These are phyloP conservation scores for Yamadazyma takamatsuzukensis DNA, from an alignment of 805 yeast species.

Conservation along the genomic window DNA sequence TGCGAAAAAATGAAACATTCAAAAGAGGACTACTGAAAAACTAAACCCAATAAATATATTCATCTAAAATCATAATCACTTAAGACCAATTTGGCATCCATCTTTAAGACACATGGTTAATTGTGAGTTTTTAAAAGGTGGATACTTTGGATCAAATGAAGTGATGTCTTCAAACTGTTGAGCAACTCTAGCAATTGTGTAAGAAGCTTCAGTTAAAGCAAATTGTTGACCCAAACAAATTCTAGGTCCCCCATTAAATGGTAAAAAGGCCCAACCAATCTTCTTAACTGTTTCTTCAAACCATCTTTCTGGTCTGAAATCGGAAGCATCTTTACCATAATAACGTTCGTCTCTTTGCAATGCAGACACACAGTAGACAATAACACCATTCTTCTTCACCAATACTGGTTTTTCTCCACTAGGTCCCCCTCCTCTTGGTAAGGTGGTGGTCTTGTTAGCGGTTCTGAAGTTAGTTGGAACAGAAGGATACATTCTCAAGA, in stretches of 20 bases:
- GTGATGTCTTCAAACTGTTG: conserved; percentile 19
- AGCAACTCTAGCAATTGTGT: conserved; percentile 32
- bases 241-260: conserved; percentile 56
- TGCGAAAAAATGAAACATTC: too few relatives aligned
- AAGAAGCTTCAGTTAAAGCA: conserved; percentile 54
- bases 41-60: too few relatives aligned
- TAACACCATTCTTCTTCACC: conserved; percentile 16
- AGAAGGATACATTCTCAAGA: conserved; percentile 34
- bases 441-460: conserved; percentile 25
- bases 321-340: conserved; percentile 33
- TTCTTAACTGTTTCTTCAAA: conserved; percentile 23
- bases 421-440: conserved; percentile 32
- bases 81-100: too few relatives aligned
- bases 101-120: conserved; percentile 26
- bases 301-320: conserved; percentile 40
- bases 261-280: conserved; percentile 48
- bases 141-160: conserved; percentile 18
- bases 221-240: conserved; percentile 56
- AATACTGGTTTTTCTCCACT: conserved; percentile 22
- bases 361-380: conserved; percentile 18
- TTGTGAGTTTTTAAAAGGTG: conserved; percentile 24
- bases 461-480: conserved; percentile 29
- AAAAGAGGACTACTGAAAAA: too few relatives aligned
- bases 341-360: conserved; percentile 19
- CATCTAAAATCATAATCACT: too few relatives aligned